These are phyloP conservation scores for Globisporangium abappressorium DNA, from an alignment of 352 stramenopile genomes.

Conservation along the genomic window DNA sequence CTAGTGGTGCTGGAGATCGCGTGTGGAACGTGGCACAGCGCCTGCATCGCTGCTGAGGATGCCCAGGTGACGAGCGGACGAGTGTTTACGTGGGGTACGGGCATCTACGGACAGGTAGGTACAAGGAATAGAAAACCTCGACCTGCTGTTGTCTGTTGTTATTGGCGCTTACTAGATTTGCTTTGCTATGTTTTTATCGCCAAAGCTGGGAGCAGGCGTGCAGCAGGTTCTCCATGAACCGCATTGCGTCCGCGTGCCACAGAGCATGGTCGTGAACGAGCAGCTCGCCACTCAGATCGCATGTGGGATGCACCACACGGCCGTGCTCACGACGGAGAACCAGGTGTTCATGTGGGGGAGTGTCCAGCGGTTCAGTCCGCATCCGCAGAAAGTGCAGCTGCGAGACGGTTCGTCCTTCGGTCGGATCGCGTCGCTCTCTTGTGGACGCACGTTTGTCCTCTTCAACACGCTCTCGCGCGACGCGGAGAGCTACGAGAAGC, in stretches of 20 bases:
- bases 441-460: slow-evolving; percentile 67
- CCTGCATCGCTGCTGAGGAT: slow-evolving; percentile 41
- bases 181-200: not conserved
- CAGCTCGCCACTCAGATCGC: slow-evolving; percentile 39
- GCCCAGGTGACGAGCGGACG: slow-evolving; percentile 19
- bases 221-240: slow-evolving; percentile 48
- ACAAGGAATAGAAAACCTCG: not conserved
- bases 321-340: slow-evolving; percentile 46
- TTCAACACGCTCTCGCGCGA: slow-evolving; percentile 66
- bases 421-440: slow-evolving; percentile 55
- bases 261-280: slow-evolving; percentile 32
- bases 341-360: slow-evolving; percentile 72
- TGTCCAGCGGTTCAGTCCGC: slow-evolving; percentile 39
- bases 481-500: slow-evolving; percentile 53
- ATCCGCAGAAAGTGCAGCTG: slow-evolving; percentile 35
- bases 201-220: slow-evolving; percentile 44
- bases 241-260: slow-evolving; percentile 30
- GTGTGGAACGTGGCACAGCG: slow-evolving; percentile 74
- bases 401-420: slow-evolving; percentile 33
- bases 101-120: slow-evolving; percentile 58
- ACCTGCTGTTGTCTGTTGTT: not conserved
- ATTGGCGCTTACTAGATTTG: not conserved
- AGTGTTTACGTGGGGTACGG: slow-evolving; percentile 72
- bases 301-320: slow-evolving; percentile 69
- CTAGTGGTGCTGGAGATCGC: slow-evolving; percentile 51